Evolutionary conservation across 768 basidiomycete genomes (phyloP).

Genomic region (Austroboletus festivus): DNA sequence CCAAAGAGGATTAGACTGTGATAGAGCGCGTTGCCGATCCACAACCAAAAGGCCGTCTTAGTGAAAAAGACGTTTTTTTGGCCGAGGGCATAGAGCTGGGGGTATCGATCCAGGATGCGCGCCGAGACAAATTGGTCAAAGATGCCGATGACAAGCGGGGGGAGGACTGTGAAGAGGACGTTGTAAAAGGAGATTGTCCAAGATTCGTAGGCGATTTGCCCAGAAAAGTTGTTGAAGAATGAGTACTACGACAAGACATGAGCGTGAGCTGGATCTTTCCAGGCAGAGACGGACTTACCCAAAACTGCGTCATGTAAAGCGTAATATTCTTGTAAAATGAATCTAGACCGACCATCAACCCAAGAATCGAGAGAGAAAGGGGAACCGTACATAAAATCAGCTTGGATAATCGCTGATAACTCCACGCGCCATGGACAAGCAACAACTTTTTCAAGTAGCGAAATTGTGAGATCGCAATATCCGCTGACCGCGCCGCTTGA

Average conservation of each 20-base stretch:
- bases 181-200: conserved; percentile 99
- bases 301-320: conserved; percentile 98
- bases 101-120: conserved; percentile 93
- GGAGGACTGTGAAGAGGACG: conserved; percentile 92
- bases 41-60: conserved; percentile 87
- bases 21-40: conserved; percentile 85
- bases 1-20: conserved; percentile 84
- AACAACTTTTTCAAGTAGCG: conserved; percentile 91
- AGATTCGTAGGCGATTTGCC: conserved; percentile 97
- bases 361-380: conserved; percentile 6
- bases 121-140: conserved; percentile 99
- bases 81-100: conserved; percentile 91
- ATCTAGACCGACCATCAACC: conserved; percentile 44
- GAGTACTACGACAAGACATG: conserved; percentile 64
- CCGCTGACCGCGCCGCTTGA: conserved; percentile 96
- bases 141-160: conserved; percentile 94
- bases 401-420: conserved; percentile 92
- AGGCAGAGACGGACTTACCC: conserved; percentile 51
- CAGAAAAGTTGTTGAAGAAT: conserved; percentile 99
- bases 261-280: background rate
- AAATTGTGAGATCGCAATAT: conserved; percentile 98
- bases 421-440: conserved; percentile 98
- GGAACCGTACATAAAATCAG: conserved; percentile 93
- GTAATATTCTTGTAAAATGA: conserved; percentile 99
- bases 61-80: conserved; percentile 94